Conservation (phyloP, 352 stramenopile species). For the Phytophthora rubi region DNA sequence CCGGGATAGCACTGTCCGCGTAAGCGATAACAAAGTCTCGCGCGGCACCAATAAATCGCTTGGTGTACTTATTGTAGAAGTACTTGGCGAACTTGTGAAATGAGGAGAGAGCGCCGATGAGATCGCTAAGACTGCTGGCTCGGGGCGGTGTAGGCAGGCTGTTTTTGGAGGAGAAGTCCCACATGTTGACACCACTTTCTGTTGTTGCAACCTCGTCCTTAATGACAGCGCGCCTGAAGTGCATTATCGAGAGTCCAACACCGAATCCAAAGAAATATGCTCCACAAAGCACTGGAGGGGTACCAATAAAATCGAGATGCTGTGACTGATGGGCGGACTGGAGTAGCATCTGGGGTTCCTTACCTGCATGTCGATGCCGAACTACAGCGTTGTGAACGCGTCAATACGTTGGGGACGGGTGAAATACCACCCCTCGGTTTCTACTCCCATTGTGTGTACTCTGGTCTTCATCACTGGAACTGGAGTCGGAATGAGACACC, state of each 20-base stretch:
- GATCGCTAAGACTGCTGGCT: neutral
- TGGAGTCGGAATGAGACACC: too few species aligned
- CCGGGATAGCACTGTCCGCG: neutral
- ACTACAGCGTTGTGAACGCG: too few species aligned
- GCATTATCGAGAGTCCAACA: constrained; percentile 18
- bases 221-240: constrained; percentile 2
- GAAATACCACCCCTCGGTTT: too few species aligned
- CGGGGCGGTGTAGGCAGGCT: neutral
- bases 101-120: constrained; percentile 1
- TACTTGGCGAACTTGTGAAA: constrained; percentile 24
- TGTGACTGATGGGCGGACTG: constrained; percentile 12
- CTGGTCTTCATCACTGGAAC: too few species aligned
- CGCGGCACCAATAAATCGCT: constrained; percentile 3
- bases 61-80: constrained; percentile 22
- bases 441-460: too few species aligned
- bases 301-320: constrained; percentile 20
- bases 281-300: constrained; percentile 2
- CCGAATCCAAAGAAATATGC: constrained; percentile 19
- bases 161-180: constrained; percentile 11
- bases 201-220: constrained; percentile 8
- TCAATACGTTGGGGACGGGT: too few species aligned
- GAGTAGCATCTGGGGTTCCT: constrained; percentile 15
- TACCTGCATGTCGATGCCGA: constrained; percentile 10
- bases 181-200: constrained; percentile 12
- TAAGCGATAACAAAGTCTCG: constrained; percentile 16